Percentiles rank a stretch among this genome's conserved stretches.
Conservation (phyloP, 257 asterid genomes). For the Scutellaria minor region DNA sequence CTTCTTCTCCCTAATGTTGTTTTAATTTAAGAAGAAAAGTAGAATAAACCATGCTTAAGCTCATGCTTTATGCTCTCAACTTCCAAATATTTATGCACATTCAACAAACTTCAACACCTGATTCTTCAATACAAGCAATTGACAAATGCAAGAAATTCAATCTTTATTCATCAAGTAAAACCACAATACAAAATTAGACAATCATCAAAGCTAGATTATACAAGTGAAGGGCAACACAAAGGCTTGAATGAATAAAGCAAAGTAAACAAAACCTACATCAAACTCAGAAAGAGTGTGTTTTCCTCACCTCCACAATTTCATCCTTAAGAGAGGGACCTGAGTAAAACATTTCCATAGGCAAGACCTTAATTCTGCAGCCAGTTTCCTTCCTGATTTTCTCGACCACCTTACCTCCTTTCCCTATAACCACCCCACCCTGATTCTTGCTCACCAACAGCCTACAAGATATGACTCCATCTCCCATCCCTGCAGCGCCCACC, state of each 20-base stretch:
- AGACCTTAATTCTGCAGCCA: conserved; percentile 66
- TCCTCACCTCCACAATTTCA: conserved; percentile 76
- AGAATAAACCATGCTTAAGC: neutral
- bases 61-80: conserved; percentile 1
- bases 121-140: neutral
- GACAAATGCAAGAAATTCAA: neutral
- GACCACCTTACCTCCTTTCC: conserved; percentile 74
- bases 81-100: neutral
- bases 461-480: conserved; percentile 55
- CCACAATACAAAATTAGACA: neutral
- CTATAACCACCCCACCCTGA: conserved; percentile 77
- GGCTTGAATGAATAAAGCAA: neutral
- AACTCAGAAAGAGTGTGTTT: neutral
- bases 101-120: neutral
- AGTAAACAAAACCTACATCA: conserved; percentile 4
- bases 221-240: neutral
- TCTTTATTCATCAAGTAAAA: neutral
- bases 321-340: conserved; percentile 43
- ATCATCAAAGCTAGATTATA: conserved; percentile 4
- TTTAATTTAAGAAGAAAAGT: neutral
- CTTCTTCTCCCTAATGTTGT: conserved; percentile 16
- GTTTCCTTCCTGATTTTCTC: conserved; percentile 74
- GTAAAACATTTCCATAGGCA: conserved; percentile 46
- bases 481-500: conserved; percentile 48
- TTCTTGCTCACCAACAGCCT: conserved; percentile 57